Evolutionary conservation across 2,329 filamentous ascomycete genomes (phyloP), one percentile per base, ranked within the genome.

Genomic region (Fusarium fracticaudum): DNA sequence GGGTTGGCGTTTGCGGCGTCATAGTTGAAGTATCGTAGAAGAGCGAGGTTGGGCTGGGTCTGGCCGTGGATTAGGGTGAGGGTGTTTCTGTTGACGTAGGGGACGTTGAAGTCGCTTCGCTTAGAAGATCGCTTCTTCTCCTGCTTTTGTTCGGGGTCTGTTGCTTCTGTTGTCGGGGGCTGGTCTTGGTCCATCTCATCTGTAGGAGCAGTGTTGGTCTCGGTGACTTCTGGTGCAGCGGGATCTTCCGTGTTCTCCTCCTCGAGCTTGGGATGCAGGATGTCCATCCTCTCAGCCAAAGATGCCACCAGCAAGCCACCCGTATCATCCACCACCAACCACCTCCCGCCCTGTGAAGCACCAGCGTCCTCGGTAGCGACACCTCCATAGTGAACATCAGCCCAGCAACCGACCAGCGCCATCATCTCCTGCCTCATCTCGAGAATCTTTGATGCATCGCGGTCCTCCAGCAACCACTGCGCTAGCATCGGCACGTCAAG

Each of bases 11-110:
- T 90, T 67, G 89, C 88, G 75, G 88, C 85, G 83, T 97, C 94
- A 84, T 92, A 98, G 81, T 91, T 91, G 84, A 97, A 98, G 86
- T 98, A 97, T 80, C 94, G 94, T 26, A 99, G 88, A 55, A 96
- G 89, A 24, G 92, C 92, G 67, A 98, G 90, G 81, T 98, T 98
- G 5, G 95, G 93, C 82, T 98, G 95, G 37, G 92, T 90, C 81
- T 95, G 94, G 59, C 92, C 85, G 82, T 98, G 95, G 40, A 98
- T 83, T 59, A 97, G 82, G 3, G 95, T 97, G 73, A 94, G 90
- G 69, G 92, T 96, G 83, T 94, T 98, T 71, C 88, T 91, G 58
- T 83, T 86, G 35, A 91, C 91, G 79, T 89, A 94, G 74, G 93
- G 89, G 35, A 92, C 89, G 64, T 91, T 88, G 55, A 89, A 87